Conservation (phyloP, 116 monocot genomes). For the Trichopus zeylanicus region DNA sequence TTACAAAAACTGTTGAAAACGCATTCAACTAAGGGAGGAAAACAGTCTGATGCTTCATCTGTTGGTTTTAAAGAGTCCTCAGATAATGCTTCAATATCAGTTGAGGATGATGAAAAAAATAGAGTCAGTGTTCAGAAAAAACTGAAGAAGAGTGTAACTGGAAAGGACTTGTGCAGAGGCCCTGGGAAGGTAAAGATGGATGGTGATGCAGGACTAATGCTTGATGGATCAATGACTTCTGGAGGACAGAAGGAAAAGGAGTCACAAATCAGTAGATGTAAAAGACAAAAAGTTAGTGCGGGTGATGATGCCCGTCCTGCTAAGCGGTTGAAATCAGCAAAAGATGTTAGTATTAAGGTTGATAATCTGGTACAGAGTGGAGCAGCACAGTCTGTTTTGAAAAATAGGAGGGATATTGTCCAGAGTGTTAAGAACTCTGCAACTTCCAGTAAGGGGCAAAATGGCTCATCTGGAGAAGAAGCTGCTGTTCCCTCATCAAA, state of each 20-base stretch:
- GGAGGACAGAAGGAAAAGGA: neutral
- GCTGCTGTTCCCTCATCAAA: conserved; percentile 7
- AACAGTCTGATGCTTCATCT: neutral
- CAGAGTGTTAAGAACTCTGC: conserved; percentile 8
- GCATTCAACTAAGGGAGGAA: neutral
- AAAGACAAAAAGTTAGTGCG: conserved; percentile 13
- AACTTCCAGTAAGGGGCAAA: conserved; percentile 8
- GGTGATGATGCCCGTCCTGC: conserved; percentile 13
- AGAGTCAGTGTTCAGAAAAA: conserved; percentile 6
- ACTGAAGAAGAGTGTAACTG: conserved; percentile 9
- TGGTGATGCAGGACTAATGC: neutral
- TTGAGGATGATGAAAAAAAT: conserved; percentile 4
- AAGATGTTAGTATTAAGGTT: conserved; percentile 5
- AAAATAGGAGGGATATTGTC: conserved; percentile 15
- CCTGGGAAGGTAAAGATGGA: neutral
- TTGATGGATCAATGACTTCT: conserved; percentile 18
- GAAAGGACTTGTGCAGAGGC: conserved; percentile 10
- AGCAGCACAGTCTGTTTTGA: conserved; percentile 3
- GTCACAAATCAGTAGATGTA: conserved; percentile 5
- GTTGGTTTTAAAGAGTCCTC: conserved; percentile 8
- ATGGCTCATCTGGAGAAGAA: conserved; percentile 8
- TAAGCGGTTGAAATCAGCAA: conserved; percentile 27
- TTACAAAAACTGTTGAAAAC: conserved; percentile 11
- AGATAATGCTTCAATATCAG: conserved; percentile 3
- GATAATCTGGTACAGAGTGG: conserved; percentile 8